Percentiles rank a stretch among this genome's conserved stretches.
Conservation (phyloP, 306 rosid genomes). For the Heteromeles arbutifolia region DNA sequence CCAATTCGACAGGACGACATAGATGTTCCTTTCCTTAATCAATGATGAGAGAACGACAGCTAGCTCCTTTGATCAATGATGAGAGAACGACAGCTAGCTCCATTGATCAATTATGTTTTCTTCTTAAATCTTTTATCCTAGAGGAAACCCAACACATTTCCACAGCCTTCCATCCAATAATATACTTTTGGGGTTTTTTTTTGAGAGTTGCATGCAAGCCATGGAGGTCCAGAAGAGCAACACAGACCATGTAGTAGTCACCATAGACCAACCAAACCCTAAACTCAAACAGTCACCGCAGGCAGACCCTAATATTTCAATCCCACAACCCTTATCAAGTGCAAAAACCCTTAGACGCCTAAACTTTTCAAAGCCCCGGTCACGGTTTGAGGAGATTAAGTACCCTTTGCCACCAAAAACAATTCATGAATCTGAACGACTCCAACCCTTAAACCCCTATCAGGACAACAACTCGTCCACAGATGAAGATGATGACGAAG, state of each 20-base stretch:
- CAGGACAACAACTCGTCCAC: conserved; percentile 11
- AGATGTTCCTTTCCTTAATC: too few species aligned
- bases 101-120: neutral
- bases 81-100: neutral
- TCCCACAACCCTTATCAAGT: conserved; percentile 5
- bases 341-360: conserved; percentile 30
- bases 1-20: too few species aligned
- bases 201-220: neutral
- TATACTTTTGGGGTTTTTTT: neutral
- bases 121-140: neutral
- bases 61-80: neutral
- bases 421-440: conserved; percentile 18
- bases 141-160: neutral
- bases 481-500: conserved; percentile 22
- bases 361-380: conserved; percentile 36
- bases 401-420: conserved; percentile 17
- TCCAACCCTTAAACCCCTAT: neutral
- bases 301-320: neutral
- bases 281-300: conserved; percentile 4
- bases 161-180: neutral
- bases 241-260: conserved; percentile 24
- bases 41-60: neutral
- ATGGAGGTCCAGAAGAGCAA: conserved; percentile 6
- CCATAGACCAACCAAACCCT: conserved; percentile 23
- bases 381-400: conserved; percentile 37